Evolutionary conservation across 2,329 filamentous ascomycete genomes (phyloP).

Genomic region (Hypoxylon sp.): DNA sequence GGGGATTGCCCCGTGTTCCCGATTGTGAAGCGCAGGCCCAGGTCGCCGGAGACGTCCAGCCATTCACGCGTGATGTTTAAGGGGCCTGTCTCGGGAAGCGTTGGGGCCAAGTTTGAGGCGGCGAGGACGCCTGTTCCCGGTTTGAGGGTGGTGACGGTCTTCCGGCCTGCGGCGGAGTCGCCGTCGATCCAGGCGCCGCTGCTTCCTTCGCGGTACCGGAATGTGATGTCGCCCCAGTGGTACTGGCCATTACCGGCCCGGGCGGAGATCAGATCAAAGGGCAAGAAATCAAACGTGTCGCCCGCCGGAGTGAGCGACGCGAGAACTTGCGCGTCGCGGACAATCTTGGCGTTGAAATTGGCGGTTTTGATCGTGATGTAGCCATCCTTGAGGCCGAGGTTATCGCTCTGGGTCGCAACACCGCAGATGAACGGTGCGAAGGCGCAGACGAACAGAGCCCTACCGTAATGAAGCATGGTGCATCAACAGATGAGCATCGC

Average conservation of each 20-base stretch:
- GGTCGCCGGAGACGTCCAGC: conserved; percentile 61
- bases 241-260: conserved; percentile 66
- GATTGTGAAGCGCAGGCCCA: conserved; percentile 65
- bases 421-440: conserved; percentile 36
- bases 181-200: conserved; percentile 58
- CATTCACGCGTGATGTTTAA: conserved; percentile 65
- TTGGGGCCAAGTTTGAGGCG: conserved; percentile 57
- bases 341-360: conserved; percentile 59
- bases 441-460: conserved; percentile 12
- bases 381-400: conserved; percentile 56
- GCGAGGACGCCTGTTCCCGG: conserved; percentile 51
- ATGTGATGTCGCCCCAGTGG: conserved; percentile 69
- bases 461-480: conserved; percentile 26
- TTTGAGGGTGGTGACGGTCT: conserved; percentile 52
- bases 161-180: conserved; percentile 60
- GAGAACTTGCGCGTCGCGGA: conserved; percentile 61
- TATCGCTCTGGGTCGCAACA: conserved; percentile 48
- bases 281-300: conserved; percentile 66
- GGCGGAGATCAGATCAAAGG: conserved; percentile 61
- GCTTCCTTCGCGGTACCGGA: conserved; percentile 62
- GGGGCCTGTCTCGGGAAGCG: conserved; percentile 54
- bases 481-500: conserved; percentile 7
- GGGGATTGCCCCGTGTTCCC: conserved; percentile 56
- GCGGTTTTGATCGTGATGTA: conserved; percentile 56
- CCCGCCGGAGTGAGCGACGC: conserved; percentile 59